Percentiles rank a stretch among this genome's conserved stretches.
phyloP scores from a whole-genome alignment of 139 green algal species.

The Chlamydomonas eustigma region DNA sequence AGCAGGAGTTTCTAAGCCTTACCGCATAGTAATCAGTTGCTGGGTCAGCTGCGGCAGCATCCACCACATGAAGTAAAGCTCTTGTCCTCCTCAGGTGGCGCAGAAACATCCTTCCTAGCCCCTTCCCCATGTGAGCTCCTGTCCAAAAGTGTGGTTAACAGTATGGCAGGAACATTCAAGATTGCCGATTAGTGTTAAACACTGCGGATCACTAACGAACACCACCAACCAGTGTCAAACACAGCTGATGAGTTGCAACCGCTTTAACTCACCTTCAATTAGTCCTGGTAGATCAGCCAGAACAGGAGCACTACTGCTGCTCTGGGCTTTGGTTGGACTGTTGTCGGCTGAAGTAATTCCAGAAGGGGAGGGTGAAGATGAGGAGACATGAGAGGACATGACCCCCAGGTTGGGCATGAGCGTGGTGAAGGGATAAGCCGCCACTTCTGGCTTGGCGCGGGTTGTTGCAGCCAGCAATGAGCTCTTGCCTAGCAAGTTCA shows the following conservation, averaged over 20 bases:
- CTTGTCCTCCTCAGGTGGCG: constrained; percentile 67
- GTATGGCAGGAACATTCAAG: neutral
- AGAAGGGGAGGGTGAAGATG: neutral
- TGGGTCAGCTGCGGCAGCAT: constrained; percentile 48
- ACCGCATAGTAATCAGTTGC: constrained; percentile 42
- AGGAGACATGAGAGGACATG: constrained; percentile 32
- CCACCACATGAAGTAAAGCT: neutral
- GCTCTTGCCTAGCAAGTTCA: constrained; percentile 67
- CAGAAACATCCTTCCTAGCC: constrained; percentile 84
- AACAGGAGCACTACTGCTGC: constrained; percentile 23
- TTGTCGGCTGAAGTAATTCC: neutral
- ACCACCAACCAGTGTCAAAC: too few species aligned
- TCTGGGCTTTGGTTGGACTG: neutral
- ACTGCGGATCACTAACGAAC: too few species aligned
- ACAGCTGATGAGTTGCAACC: too few species aligned
- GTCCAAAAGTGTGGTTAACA: neutral
- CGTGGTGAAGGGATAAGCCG: constrained; percentile 92
- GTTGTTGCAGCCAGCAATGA: constrained; percentile 74
- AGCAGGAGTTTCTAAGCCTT: too few species aligned
- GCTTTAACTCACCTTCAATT: constrained; percentile 69
- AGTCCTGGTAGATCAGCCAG: constrained; percentile 84
- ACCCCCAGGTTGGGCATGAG: constrained; percentile 93
- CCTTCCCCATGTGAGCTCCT: constrained; percentile 61
- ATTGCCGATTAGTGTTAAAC: too few species aligned
- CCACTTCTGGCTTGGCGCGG: constrained; percentile 72